Evolutionary conservation across 176 grass and related monocot genomes (phyloP), one percentile per base, ranked within the genome.

Genomic region (Raddia distichophylla): DNA sequence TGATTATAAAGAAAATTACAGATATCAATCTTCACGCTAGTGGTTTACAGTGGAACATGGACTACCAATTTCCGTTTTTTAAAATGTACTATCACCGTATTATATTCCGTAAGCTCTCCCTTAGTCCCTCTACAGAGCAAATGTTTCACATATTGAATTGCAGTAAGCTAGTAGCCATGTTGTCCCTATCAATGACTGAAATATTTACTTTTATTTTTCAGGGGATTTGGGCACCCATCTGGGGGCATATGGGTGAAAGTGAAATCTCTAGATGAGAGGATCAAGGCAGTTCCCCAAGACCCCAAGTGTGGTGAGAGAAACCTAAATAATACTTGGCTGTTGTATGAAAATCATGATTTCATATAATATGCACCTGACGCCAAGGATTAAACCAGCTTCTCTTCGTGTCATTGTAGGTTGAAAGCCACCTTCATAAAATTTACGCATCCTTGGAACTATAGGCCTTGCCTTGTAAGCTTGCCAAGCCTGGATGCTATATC

Each of bases 381-480:
- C 92, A 40, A 98, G 80, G 67, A 98, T 91, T 82, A 93, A 82
- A 86, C 86, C 59, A 86, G 95, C 95, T 91, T 98, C 92, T 45
- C 90, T 89, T 71, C 67, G 86, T 55, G 40, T 93, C 95, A 95
- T 95, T 49, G 76, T 85, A 87, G 88, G 58, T 71, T 98, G 95
- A 67, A 98, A 98, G 8, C 92, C 92, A 66, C 92, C 95, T 93
- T 95, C 95, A 76, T 98, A 98, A 76, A 98, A 98, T 87, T 88
- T 94, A 57, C 86, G 92, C 95, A 98, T 93, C 61, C 82, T 87
- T 44, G 92, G 95, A 67, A 95, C 88, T 60, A 92, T 71, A 63
- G 95, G 95, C 53, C 88, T 89, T 71, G 81, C 86, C 75, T 95
- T 98, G 71, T 93, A 98, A 72, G 92, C 95, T 17, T 95, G 84